Base-by-base conservation (phyloP, 306 rosid species). In the Luffa aegyptiaca region DNA sequence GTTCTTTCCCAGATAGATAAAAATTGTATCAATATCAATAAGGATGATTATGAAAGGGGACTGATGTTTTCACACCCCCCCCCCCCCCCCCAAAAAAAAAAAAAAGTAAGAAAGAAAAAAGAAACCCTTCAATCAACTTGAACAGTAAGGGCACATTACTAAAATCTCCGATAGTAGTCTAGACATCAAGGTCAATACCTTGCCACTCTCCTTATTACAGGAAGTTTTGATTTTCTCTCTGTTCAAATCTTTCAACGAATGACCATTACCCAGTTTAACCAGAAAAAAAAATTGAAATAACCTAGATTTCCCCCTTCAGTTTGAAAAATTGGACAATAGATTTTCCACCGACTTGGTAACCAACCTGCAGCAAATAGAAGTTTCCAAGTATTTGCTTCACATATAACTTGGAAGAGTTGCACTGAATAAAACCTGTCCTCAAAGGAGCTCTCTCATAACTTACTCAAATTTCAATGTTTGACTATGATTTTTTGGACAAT, bases 401-500 rank as follows among this genome's bases (percentile, higher is more conserved):
- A 8, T 26, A 73, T 31, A 73, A 73, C 61, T 14, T 52, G 41
- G 61, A 0, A 73, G 62, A 6, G 78, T 31, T 66, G 78, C 78
- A 16, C 39, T 3, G 45, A 51, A 49, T 49, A 72, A 70, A 72
- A 48, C 39, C 61, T 51, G 45, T 49, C 45, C 45, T 73, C 41
- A 35, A 48, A 46, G 21, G 57, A 71, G 20, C 57, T 12, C 21
- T 48, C 59, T 45, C 42, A 26, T 31, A 51, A 73, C 21, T 44
- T 6, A 46, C 77, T 49, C 77, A 26, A 72, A 6, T 73, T 73
- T 73, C 39, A 13, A 14, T 73, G 21, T 51, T 26, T 73, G 41
- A 49, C 61, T 8, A 6, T 33, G n/a, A 14, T 51, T 44, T 48
- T n/a, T 82, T 85, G 79, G 79, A 70, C 81, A 17, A 52, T 89